Conservation (phyloP, 108 stramenopile genomes). For the Pseudonitzschia multistriata region DNA sequence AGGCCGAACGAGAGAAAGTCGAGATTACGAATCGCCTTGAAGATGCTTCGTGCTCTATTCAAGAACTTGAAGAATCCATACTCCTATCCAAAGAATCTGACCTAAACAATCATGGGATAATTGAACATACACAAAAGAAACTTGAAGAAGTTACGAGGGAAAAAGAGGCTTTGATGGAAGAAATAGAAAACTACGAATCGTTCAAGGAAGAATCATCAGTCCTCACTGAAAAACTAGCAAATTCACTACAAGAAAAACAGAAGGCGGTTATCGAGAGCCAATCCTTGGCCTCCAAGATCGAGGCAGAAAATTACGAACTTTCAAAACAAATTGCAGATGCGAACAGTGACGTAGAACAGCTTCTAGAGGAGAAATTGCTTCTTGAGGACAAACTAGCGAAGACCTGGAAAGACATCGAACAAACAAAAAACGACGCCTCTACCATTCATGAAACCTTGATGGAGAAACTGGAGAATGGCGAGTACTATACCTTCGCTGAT, state of each 20-base stretch:
- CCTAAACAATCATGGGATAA: background rate
- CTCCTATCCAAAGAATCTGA: background rate
- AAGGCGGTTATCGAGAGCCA: constrained; percentile 8
- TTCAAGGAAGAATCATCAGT: constrained; percentile 15
- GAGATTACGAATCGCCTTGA: constrained; percentile 6
- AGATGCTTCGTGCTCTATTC: background rate
- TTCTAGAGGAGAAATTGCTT: constrained; percentile 7
- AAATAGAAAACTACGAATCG: constrained; percentile 9
- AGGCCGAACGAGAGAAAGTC: constrained; percentile 6
- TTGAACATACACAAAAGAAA: background rate
- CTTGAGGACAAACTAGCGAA: constrained; percentile 9
- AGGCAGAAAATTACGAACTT: constrained; percentile 9
- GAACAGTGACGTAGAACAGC: constrained; percentile 6
- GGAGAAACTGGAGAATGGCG: constrained; percentile 17
- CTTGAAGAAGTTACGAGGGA: background rate
- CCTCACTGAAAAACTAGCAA: constrained; percentile 10
- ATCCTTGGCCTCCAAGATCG: background rate
- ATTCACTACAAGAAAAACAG: constrained; percentile 16
- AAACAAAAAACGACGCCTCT: constrained; percentile 9
- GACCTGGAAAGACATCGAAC: constrained; percentile 7
- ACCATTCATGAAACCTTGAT: constrained; percentile 1
- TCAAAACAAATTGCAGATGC: background rate
- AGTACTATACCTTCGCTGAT: constrained; percentile 11
- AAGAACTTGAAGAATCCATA: constrained; percentile 12
- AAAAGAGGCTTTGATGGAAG: background rate